Percentiles rank a stretch among this genome's conserved stretches.
phyloP scores from a whole-genome alignment of 495 filamentous ascomycete species.

The Geopyxis carbonaria region DNA sequence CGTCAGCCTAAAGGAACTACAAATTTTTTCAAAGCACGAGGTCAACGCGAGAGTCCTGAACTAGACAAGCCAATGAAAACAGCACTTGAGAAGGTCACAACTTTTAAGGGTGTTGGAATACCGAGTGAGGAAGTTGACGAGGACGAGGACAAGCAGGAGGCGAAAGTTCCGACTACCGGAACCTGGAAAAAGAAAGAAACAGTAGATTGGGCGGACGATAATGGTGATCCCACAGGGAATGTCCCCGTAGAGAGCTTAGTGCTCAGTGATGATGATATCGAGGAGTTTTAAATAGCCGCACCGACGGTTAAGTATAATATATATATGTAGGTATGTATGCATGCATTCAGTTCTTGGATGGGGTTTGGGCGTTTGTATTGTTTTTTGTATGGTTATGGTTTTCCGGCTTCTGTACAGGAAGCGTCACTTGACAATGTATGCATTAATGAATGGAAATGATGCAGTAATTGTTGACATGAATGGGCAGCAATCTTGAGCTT shows the following conservation, averaged over 20 bases:
- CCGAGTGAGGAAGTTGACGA: conserved; percentile 28
- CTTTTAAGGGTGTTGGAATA: conserved; percentile 38
- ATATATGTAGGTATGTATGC: no score
- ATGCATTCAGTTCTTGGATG: no score
- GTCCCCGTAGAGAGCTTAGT: conserved; percentile 49
- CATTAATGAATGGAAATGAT: no score
- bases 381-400: no score
- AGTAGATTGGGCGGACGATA: conserved; percentile 10
- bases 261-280: conserved; percentile 91
- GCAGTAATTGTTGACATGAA: no score
- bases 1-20: conserved; percentile 10
- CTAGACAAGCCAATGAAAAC: conserved; percentile 17
- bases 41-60: conserved; percentile 3
- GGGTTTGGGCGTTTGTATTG: no score
- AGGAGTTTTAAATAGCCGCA: conserved; percentile 68
- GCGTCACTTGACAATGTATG: no score
- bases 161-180: conserved; percentile 13
- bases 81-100: conserved; percentile 53
- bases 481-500: no score
- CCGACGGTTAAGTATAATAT: no score
- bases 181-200: conserved; percentile 21
- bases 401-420: no score
- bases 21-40: conserved; percentile 4
- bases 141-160: conserved; percentile 30
- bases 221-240: conserved; percentile 9